Conservation (phyloP, 495 filamentous ascomycete species). For the Aspergillus avenaceus region DNA sequence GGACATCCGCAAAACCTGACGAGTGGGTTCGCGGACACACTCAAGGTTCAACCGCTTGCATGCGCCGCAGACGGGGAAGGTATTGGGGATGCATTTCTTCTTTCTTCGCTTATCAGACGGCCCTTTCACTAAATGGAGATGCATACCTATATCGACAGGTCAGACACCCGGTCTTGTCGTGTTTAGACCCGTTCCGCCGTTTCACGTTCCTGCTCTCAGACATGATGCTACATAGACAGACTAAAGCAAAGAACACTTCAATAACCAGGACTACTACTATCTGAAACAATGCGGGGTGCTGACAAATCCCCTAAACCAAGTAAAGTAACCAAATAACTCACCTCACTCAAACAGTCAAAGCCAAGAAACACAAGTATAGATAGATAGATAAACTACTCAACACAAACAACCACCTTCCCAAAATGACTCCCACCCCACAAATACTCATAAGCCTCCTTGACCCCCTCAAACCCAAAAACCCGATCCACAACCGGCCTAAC, state of each 20-base stretch:
- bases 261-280: not conserved
- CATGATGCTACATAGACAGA: not conserved
- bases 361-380: not conserved
- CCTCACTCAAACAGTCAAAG: no score
- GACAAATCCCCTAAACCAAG: not conserved
- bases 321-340: no score
- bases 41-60: not conserved
- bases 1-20: not conserved
- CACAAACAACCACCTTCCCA: constrained; percentile 27
- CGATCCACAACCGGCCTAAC: constrained; percentile 21
- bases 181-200: not conserved
- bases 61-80: not conserved
- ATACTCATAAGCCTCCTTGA: constrained; percentile 19
- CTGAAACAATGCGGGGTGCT: not conserved
- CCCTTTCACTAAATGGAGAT: no score
- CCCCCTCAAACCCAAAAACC: constrained; percentile 23
- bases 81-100: constrained; percentile 2
- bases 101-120: no score
- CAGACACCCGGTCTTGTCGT: not conserved
- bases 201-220: not conserved
- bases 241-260: no score
- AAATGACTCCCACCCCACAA: constrained; percentile 17
- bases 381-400: constrained; percentile 9
- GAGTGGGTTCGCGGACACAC: not conserved
- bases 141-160: not conserved